Conservation (phyloP, 2,329 filamentous ascomycete species). For the Corniculantispora saksenae region DNA sequence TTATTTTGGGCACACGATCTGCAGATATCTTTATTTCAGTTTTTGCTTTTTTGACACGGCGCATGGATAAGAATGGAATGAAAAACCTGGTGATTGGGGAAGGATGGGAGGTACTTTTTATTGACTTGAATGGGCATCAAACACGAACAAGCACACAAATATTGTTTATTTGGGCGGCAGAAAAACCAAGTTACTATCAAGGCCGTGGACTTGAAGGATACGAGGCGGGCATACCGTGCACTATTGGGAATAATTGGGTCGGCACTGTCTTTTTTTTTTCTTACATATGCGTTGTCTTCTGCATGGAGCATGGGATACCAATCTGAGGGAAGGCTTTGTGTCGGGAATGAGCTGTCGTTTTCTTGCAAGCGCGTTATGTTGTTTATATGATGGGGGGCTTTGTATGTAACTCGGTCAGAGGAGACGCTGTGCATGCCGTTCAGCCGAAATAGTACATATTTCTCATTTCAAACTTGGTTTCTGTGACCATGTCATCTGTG, state of each 20-base stretch:
- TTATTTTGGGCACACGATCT: conserved; percentile 14
- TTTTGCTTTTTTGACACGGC: conserved; percentile 9
- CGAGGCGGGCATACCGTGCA: not conserved
- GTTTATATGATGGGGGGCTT: not conserved
- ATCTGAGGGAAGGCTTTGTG: not conserved
- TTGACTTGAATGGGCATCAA: not conserved
- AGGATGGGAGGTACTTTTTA: not conserved
- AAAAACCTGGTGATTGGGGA: conserved; percentile 2
- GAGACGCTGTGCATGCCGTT: not conserved
- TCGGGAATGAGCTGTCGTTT: not conserved
- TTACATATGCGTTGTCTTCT: not conserved
- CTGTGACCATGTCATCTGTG: not conserved
- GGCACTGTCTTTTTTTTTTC: not conserved
- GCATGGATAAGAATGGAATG: conserved; percentile 1
- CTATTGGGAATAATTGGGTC: not conserved
- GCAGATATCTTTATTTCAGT: conserved; percentile 2
- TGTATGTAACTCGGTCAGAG: conserved; percentile 9
- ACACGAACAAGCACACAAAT: not conserved
- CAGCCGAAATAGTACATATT: conserved; percentile 6
- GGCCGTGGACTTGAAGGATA: not conserved
- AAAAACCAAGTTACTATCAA: not conserved
- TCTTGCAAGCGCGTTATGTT: not conserved
- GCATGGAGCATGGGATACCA: conserved; percentile 1
- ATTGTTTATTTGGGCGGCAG: not conserved
- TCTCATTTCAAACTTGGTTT: not conserved